A percentile compares a stretch with the other conserved stretches of the same genome.
These are phyloP conservation scores for Colletotrichum shisoi DNA, from an alignment of 2,329 filamentous ascomycete genomes.

Conservation along the genomic window DNA sequence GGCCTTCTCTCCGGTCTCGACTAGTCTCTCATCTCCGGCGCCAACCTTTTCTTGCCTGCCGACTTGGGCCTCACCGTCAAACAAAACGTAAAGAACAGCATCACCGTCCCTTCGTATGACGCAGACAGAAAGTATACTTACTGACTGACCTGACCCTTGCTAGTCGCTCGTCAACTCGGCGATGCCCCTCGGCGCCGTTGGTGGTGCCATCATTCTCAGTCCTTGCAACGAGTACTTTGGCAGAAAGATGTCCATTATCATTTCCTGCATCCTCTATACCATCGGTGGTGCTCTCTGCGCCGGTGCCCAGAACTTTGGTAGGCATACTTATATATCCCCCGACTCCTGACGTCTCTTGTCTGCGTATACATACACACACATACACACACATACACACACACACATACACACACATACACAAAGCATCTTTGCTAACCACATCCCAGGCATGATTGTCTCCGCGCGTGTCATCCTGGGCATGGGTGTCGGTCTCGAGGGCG, in stretches of 20 bases:
- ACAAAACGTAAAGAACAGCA: constrained; percentile 54
- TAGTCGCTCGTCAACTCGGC: constrained; percentile 71
- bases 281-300: constrained; percentile 73
- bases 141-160: no score
- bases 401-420: no score
- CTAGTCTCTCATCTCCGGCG: constrained; percentile 75
- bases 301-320: constrained; percentile 70
- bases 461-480: constrained; percentile 73
- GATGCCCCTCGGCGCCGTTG: constrained; percentile 76
- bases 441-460: constrained; percentile 67
- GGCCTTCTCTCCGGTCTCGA: constrained; percentile 76
- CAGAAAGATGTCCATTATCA: constrained; percentile 72
- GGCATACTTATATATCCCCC: not conserved
- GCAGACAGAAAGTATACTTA: no score
- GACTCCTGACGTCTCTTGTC: constrained; percentile 36
- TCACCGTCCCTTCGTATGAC: no score
- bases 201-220: constrained; percentile 71
- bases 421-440: constrained; percentile 40
- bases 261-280: constrained; percentile 74
- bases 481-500: constrained; percentile 76
- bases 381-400: no score
- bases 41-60: constrained; percentile 70
- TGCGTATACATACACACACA: not conserved
- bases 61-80: constrained; percentile 63
- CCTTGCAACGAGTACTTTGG: constrained; percentile 74